Base-by-base conservation (phyloP, 2,329 filamentous ascomycete genomes). In the Calycina marina region DNA sequence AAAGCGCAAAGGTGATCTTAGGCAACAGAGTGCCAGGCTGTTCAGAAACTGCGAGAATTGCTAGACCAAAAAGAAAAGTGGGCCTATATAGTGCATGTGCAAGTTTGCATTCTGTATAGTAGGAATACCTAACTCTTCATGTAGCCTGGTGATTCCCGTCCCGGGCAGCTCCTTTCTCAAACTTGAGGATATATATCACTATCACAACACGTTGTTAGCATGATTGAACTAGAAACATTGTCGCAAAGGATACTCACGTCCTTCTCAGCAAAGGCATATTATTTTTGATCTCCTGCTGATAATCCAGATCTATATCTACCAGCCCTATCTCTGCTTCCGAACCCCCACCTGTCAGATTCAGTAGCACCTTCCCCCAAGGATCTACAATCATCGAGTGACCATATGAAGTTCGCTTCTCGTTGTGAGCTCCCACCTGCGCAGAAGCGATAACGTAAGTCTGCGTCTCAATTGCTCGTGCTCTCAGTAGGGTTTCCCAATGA, bases 381-480 rank as follows among this genome's bases (percentile, higher is more conserved):
- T 82, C 77, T 15, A 94, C 66, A 28, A 92, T 78, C 60, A 93
- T 72, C 45, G 79, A 82, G 52, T 83, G 77, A 0, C 88, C 88
- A 57, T 90, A 93, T 55, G 82, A 92, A 16, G 69, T 67, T 36
- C 88, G 64, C 56, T 75, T 83, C 40, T 73, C 70, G 45, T 84
- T 85, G 41, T 70, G 84, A 22, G 61, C 54, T 1, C 85, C 86
- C 14, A 71, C 69, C 56, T 94, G 86, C 24, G 85, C 88, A 1
- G 86, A 77, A 6, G 86, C 88, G 39, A 94, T 61, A 2, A 94
- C 76, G 61, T 82, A 96, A 34, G 74, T 73, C 57, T 94, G 81
- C 12, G 78, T 84, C 62, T 94, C 88, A 38, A 94, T 83, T 6
- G 88, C 88, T 28, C 88, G 65, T 3, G 83, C 75, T 16, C 81